Evolutionary conservation across 2,329 filamentous ascomycete species (phyloP).

Genomic region (Pseudocercospora musae): DNA sequence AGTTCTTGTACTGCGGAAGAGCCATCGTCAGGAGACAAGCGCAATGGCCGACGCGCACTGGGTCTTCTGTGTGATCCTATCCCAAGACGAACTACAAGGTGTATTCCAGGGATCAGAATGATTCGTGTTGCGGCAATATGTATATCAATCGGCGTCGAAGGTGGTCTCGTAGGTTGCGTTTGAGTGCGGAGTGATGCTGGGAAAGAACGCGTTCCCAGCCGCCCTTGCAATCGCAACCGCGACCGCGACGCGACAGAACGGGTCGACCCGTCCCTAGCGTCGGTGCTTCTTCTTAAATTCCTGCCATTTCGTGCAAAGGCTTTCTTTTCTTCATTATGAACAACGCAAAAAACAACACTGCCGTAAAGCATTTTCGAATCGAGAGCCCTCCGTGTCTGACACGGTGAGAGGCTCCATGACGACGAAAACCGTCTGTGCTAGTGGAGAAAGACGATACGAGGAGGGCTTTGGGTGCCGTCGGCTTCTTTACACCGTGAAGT

Average conservation of each 20-base stretch:
- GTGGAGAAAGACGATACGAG: slow-evolving; percentile 37
- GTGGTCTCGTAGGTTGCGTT: not conserved
- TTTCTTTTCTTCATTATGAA: slow-evolving; percentile 31
- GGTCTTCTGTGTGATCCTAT: not conserved
- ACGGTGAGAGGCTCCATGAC: slow-evolving; percentile 39
- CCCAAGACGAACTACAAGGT: not conserved
- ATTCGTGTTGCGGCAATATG: not conserved
- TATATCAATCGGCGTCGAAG: not conserved
- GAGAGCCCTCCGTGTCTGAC: slow-evolving; percentile 34
- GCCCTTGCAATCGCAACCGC: not conserved
- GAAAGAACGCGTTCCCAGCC: slow-evolving; percentile 4
- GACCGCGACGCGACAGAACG: slow-evolving; percentile 2
- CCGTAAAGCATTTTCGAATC: slow-evolving; percentile 41
- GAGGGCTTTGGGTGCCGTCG: slow-evolving; percentile 39
- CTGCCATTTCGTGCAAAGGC: not conserved
- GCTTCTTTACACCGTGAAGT: slow-evolving; percentile 34
- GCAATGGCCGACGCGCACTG: not conserved
- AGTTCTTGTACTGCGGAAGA: slow-evolving; percentile 72
- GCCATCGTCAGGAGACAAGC: slow-evolving; percentile 60
- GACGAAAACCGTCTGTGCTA: slow-evolving; percentile 40
- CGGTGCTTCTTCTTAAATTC: slow-evolving; percentile 4
- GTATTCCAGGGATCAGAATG: not conserved
- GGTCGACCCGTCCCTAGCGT: not conserved
- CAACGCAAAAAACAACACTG: slow-evolving; percentile 40
- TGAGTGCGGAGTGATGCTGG: not conserved